A percentile compares a stretch with the other conserved stretches of the same genome.
phyloP scores from a whole-genome alignment of 169 alveolate species.

The Plasmodium gonderi region DNA sequence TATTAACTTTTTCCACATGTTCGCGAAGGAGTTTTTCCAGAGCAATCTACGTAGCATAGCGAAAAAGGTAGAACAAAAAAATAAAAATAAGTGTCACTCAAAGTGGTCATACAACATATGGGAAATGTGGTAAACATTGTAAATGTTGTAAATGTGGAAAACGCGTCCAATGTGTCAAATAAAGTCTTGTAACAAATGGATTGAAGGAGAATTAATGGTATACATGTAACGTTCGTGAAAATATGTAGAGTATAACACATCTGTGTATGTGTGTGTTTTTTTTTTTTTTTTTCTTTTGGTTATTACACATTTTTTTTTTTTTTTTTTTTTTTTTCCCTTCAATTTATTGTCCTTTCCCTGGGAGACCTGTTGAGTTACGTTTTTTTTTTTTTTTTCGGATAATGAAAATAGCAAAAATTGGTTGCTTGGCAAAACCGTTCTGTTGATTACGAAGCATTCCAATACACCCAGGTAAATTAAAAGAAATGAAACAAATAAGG shows the following conservation, averaged over 20 bases:
- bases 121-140: neutral
- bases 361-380: neutral
- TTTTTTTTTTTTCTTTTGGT: neutral
- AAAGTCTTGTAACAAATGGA: no score
- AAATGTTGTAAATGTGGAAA: neutral
- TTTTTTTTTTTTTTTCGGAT: neutral
- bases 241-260: neutral
- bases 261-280: neutral
- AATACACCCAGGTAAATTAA: slow-evolving; percentile 14
- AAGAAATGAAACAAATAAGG: neutral
- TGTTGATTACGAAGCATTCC: slow-evolving; percentile 33
- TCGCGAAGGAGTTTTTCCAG: slow-evolving; percentile 76
- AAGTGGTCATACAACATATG: no score
- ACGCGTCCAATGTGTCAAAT: no score
- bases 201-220: no score
- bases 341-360: neutral
- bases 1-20: slow-evolving; percentile 53
- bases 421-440: neutral
- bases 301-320: slow-evolving; percentile 20
- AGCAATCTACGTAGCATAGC: slow-evolving; percentile 26
- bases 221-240: no score
- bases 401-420: neutral
- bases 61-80: neutral
- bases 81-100: no score
- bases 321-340: slow-evolving; percentile 1